A percentile compares a stretch with the other conserved stretches of the same genome.
Evolutionary conservation across 768 basidiomycete species (phyloP).

Genomic region (Saitozyma podzolica): DNA sequence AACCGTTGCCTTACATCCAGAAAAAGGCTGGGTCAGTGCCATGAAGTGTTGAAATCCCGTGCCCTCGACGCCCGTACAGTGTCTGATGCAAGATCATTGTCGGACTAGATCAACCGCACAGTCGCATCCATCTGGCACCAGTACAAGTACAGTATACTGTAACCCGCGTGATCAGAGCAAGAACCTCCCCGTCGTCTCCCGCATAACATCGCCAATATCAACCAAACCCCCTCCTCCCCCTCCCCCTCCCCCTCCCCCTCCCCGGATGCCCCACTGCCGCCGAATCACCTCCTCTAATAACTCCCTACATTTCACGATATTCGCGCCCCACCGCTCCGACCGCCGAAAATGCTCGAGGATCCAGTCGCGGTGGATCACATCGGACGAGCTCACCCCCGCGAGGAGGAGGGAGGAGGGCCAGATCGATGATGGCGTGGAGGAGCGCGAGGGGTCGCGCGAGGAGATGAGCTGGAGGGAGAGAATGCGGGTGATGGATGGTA

Average conservation of each 20-base stretch:
- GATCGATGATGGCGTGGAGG: constrained; percentile 5
- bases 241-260: not conserved
- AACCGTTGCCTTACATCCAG: too few relatives aligned
- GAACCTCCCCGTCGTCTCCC: constrained; percentile 5
- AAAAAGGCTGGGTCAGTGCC: too few relatives aligned
- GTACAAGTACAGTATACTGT: too few relatives aligned
- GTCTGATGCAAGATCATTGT: too few relatives aligned
- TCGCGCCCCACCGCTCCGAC: not conserved
- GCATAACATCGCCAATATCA: constrained; percentile 1
- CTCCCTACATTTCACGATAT: not conserved
- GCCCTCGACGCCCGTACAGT: too few relatives aligned
- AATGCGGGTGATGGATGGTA: not conserved
- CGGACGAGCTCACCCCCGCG: constrained; percentile 2
- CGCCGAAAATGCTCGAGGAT: not conserved
- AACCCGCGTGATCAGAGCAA: not conserved
- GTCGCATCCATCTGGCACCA: too few relatives aligned
- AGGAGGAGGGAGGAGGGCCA: constrained; percentile 5
- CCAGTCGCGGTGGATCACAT: constrained; percentile 2
- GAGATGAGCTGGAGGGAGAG: not conserved
- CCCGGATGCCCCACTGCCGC: not conserved
- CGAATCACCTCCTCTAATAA: not conserved
- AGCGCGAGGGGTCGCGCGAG: not conserved
- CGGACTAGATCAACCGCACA: too few relatives aligned
- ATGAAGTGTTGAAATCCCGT: too few relatives aligned
- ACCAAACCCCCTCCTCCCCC: not conserved